Conservation (phyloP, 176 grass and related monocot species). For the Eragrostis nindensis region DNA sequence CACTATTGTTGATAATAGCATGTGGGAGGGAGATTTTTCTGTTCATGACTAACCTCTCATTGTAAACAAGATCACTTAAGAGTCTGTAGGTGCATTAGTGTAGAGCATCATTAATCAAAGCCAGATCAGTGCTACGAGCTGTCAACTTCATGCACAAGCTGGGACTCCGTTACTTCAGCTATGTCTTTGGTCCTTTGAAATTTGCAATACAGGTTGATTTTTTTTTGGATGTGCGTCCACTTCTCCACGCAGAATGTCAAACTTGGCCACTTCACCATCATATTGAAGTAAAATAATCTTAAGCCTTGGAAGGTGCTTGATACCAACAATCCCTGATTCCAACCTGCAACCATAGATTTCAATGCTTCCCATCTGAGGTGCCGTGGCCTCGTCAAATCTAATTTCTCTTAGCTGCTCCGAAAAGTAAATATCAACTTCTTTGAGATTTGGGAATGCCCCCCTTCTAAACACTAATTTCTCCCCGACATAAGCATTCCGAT, state of each 20-base stretch:
- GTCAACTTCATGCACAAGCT: too few species aligned
- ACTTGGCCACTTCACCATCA: not conserved
- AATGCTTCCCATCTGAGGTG: not conserved
- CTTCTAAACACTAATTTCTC: not conserved
- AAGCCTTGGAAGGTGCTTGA: conserved; percentile 4
- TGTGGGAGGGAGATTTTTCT: too few species aligned
- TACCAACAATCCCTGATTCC: conserved; percentile 13
- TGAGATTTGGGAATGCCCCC: conserved; percentile 8
- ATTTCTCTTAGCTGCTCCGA: not conserved
- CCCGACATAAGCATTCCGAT: accelerated
- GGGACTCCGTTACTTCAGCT: too few species aligned
- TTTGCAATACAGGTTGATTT: not conserved
- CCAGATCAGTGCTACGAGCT: too few species aligned
- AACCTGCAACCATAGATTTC: accelerated
- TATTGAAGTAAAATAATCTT: not conserved
- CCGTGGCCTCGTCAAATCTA: not conserved
- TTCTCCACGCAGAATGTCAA: not conserved
- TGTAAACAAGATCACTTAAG: too few species aligned
- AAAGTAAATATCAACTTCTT: accelerated
- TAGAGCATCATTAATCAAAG: too few species aligned
- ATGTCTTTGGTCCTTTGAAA: not conserved
- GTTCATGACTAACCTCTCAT: too few species aligned
- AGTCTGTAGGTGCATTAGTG: too few species aligned
- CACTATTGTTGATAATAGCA: too few species aligned
- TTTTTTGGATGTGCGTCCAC: not conserved